Conservation (phyloP, 2,329 filamentous ascomycete species). For the Penicillium sp. region DNA sequence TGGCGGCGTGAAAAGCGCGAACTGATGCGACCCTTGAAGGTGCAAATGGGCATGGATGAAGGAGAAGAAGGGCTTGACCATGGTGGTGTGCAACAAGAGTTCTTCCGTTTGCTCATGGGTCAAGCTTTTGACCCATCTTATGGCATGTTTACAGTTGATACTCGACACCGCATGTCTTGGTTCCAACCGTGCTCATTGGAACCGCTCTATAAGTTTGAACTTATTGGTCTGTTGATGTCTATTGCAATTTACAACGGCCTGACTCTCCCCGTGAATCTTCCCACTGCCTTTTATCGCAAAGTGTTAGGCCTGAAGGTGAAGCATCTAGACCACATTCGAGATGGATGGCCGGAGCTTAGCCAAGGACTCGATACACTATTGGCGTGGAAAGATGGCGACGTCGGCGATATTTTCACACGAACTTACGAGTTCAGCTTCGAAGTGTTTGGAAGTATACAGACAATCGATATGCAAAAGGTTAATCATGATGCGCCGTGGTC, state of each 20-base stretch:
- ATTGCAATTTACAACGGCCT: slow-evolving; percentile 91
- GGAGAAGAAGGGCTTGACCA: slow-evolving; percentile 91
- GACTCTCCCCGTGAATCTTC: slow-evolving; percentile 86
- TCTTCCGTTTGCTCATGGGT: slow-evolving; percentile 79
- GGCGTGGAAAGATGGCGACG: slow-evolving; percentile 75
- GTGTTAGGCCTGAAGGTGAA: slow-evolving; percentile 68
- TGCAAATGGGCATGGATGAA: slow-evolving; percentile 75
- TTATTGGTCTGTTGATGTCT: slow-evolving; percentile 82
- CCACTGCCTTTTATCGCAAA: slow-evolving; percentile 76
- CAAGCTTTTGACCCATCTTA: slow-evolving; percentile 76
- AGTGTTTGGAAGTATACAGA: slow-evolving; percentile 52
- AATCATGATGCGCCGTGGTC: slow-evolving; percentile 39
- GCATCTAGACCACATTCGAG: slow-evolving; percentile 71
- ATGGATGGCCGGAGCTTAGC: slow-evolving; percentile 82
- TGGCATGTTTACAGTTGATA: slow-evolving; percentile 74
- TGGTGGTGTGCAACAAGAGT: slow-evolving; percentile 94
- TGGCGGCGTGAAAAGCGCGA: slow-evolving; percentile 83
- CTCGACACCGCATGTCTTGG: slow-evolving; percentile 76
- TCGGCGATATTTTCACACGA: slow-evolving; percentile 76
- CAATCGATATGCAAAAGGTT: slow-evolving; percentile 54
- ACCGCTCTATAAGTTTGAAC: slow-evolving; percentile 83
- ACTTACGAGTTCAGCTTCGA: slow-evolving; percentile 82
- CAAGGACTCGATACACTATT: slow-evolving; percentile 71
- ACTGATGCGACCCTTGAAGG: slow-evolving; percentile 79
- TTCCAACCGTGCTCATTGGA: slow-evolving; percentile 81